Evolutionary conservation across 495 filamentous ascomycete genomes (phyloP).

Genomic region (Penicillium lividum): DNA sequence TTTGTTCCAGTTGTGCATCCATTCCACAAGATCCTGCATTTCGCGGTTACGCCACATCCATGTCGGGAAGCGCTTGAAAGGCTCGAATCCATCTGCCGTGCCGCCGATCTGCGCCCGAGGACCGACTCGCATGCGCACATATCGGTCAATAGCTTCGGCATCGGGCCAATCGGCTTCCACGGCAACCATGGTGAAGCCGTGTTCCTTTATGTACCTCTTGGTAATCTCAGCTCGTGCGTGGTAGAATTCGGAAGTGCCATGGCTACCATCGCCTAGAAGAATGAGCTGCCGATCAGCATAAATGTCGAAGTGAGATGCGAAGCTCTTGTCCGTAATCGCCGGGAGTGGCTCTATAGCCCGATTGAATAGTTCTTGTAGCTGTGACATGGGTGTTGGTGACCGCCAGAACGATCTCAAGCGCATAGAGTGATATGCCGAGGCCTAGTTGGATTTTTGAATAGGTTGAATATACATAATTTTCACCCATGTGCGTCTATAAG

Average conservation of each 20-base stretch:
- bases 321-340: constrained; percentile 35
- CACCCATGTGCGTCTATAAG: neutral
- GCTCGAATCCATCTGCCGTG: constrained; percentile 31
- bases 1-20: constrained; percentile 52
- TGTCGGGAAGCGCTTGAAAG: constrained; percentile 57
- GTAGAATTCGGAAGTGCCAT: constrained; percentile 64
- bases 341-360: constrained; percentile 43
- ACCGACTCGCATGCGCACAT: constrained; percentile 50
- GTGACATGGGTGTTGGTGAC: constrained; percentile 24
- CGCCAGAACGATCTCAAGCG: constrained; percentile 8
- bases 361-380: constrained; percentile 38
- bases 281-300: constrained; percentile 48
- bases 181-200: constrained; percentile 58
- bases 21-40: constrained; percentile 58
- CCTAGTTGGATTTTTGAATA: neutral
- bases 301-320: constrained; percentile 45
- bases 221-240: constrained; percentile 56
- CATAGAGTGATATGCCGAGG: constrained; percentile 6
- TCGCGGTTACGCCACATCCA: constrained; percentile 66
- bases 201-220: constrained; percentile 50
- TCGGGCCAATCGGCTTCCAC: constrained; percentile 64
- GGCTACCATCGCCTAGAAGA: constrained; percentile 58
- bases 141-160: constrained; percentile 57
- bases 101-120: constrained; percentile 35
- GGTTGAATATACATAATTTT: neutral